Evolutionary conservation across 2,329 filamentous ascomycete genomes (phyloP), one percentile per base, ranked within the genome.

Genomic region (Pseudogymnoascus sp.): DNA sequence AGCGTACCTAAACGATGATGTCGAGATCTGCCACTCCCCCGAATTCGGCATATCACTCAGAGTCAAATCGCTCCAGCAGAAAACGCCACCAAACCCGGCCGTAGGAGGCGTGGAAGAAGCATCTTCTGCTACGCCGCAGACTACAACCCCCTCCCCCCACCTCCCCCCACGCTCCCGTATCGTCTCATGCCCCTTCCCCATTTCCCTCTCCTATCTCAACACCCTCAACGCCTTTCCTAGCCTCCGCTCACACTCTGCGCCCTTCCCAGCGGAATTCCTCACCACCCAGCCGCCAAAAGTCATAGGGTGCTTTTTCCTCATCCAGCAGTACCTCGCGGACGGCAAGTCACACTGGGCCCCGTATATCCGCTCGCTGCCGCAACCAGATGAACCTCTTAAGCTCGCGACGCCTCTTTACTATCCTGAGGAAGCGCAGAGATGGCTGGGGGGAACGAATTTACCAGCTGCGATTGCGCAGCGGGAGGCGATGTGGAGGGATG

Each of bases 301-400:
- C 61, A 73, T 86, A 57, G 80, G 83, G 7, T 80, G 86, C 3
- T 87, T 90, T 72, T 87, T 89, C 64, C 77, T 91, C 5, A 78
- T 89, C 69, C 82, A 86, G 63, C 83, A 91, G 70, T 85, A 84
- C 68, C 75, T 90, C 32, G 72, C 79, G 2, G 81, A 81, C 1
- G 61, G 72, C 1, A 68, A 77, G 1, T 88, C 87, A 0, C 83
- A 82, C 65, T 91, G 88, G 88, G 78, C 76, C 70, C 80, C 84
- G 1, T 91, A 91, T 72, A 81, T 91, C 65, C 73, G 74, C 8
- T 81, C 82, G 0, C 76, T 91, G 0, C 87, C 88, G 1, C 81
- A 84, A 62, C 85, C 86, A 0, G 77, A 79, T 8, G 74, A 83
- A 1, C 67, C 74, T 3, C 68, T 73, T 4, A 69, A 72, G 1